Evolutionary conservation across 352 stramenopile genomes (phyloP).

Genomic region (Phytophthora ramorum): DNA sequence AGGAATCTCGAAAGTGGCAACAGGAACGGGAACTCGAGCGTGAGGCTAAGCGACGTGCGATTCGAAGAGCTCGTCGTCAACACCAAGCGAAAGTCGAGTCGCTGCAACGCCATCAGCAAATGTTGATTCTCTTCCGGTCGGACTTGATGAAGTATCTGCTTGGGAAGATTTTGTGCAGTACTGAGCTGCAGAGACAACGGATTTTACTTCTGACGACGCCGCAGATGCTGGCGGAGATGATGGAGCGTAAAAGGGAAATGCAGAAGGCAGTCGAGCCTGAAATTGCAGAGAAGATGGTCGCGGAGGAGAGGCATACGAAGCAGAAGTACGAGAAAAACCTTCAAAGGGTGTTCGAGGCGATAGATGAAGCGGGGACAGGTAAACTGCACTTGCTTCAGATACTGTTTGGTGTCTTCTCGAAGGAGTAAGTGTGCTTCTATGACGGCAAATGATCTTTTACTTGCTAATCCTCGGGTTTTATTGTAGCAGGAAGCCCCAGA

Average conservation of each 20-base stretch:
- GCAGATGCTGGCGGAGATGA: slow-evolving; percentile 52
- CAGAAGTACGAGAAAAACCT: slow-evolving; percentile 46
- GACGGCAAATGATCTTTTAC: background rate
- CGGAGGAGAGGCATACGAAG: slow-evolving; percentile 22
- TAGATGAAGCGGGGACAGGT: slow-evolving; percentile 44
- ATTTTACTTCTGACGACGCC: slow-evolving; percentile 66
- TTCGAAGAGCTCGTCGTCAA: slow-evolving; percentile 39
- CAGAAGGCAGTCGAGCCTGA: slow-evolving; percentile 53
- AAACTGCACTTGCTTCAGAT: slow-evolving; percentile 65
- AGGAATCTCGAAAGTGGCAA: slow-evolving; percentile 58
- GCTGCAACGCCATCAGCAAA: slow-evolving; percentile 48
- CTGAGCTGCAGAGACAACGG: slow-evolving; percentile 58
- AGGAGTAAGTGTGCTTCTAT: slow-evolving; percentile 47
- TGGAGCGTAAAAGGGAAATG: slow-evolving; percentile 33
- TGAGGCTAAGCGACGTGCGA: slow-evolving; percentile 45
- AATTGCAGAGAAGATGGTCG: slow-evolving; percentile 52
- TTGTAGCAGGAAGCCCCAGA: slow-evolving; percentile 34
- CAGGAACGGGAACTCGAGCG: slow-evolving; percentile 52
- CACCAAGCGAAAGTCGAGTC: slow-evolving; percentile 55
- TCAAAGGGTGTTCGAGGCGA: slow-evolving; percentile 57
- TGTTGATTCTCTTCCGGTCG: slow-evolving; percentile 55
- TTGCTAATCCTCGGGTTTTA: background rate
- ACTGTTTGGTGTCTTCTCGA: slow-evolving; percentile 60
- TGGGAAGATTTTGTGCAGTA: slow-evolving; percentile 54
- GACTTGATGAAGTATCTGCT: slow-evolving; percentile 59